Conservation (phyloP, 23 red algal species). For the Agarophyton chilense region DNA sequence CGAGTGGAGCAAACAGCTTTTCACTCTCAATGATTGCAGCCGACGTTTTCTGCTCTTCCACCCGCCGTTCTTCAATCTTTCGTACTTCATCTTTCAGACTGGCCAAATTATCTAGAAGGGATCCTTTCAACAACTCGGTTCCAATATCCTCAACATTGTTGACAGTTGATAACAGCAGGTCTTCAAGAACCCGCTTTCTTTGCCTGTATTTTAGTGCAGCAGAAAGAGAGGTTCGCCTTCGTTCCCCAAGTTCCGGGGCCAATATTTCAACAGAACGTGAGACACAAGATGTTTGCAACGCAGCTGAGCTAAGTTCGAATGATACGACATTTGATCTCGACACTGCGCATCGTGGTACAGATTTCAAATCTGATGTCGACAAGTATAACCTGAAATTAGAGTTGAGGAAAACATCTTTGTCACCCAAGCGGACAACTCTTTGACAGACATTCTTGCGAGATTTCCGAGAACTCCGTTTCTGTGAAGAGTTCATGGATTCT, state of each 20-base stretch:
- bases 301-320: constrained; percentile 55
- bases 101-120: constrained; percentile 39
- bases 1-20: constrained; percentile 29
- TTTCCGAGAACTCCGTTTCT: not conserved
- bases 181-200: constrained; percentile 57
- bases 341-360: constrained; percentile 37
- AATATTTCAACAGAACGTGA: constrained; percentile 48
- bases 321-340: constrained; percentile 63
- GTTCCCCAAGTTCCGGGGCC: constrained; percentile 45
- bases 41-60: constrained; percentile 21
- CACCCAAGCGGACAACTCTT: constrained; percentile 68
- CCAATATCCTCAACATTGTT: constrained; percentile 52
- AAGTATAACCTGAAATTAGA: constrained; percentile 58
- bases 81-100: constrained; percentile 58
- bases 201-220: constrained; percentile 34
- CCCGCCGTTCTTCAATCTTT: constrained; percentile 28
- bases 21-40: not conserved
- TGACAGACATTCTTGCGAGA: constrained; percentile 43
- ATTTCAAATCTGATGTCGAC: constrained; percentile 16
- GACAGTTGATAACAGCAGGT: constrained; percentile 51
- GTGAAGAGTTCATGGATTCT: not conserved
- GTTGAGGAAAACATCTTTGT: constrained; percentile 58
- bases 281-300: constrained; percentile 54
- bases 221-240: constrained; percentile 8
- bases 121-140: constrained; percentile 46